Evolutionary conservation across 2,329 filamentous ascomycete genomes (phyloP).

Genomic region (Clonostachys chloroleuca): DNA sequence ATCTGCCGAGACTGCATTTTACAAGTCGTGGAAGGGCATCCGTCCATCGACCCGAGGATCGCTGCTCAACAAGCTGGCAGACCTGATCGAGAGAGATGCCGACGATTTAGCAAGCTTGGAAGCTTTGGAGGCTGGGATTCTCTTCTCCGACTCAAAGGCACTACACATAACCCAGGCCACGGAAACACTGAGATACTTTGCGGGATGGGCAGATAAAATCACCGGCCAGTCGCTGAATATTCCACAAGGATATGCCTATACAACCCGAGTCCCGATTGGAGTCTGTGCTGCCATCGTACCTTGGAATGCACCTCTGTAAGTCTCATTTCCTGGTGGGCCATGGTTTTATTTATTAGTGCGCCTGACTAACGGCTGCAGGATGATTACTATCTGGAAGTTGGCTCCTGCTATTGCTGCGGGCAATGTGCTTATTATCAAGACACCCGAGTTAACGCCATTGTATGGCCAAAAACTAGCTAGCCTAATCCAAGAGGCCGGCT

Average conservation of each 20-base stretch:
- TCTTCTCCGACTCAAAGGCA: slow-evolving; percentile 59
- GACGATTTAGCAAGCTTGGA: slow-evolving; percentile 48
- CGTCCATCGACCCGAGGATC: slow-evolving; percentile 61
- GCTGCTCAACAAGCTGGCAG: slow-evolving; percentile 66
- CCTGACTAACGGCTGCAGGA: slow-evolving; percentile 6
- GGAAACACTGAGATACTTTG: slow-evolving; percentile 20
- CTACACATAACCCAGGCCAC: slow-evolving; percentile 53
- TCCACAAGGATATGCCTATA: slow-evolving; percentile 17
- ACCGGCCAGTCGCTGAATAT: background rate
- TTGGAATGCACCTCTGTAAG: slow-evolving; percentile 50
- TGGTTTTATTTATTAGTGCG: no score
- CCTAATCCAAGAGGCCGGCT: slow-evolving; percentile 63
- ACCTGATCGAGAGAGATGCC: slow-evolving; percentile 63
- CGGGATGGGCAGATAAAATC: background rate
- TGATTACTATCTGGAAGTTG: slow-evolving; percentile 60
- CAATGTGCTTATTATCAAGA: slow-evolving; percentile 69
- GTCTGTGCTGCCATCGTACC: slow-evolving; percentile 42
- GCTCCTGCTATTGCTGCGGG: slow-evolving; percentile 62
- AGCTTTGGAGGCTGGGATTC: slow-evolving; percentile 76
- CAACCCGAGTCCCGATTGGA: slow-evolving; percentile 34
- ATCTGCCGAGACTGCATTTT: slow-evolving; percentile 58
- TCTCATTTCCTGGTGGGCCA: background rate
- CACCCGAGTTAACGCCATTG: slow-evolving; percentile 59
- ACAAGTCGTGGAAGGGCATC: slow-evolving; percentile 21
- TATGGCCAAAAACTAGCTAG: slow-evolving; percentile 61